These are phyloP conservation scores for Thelonectria blattea DNA, from an alignment of 2,329 filamentous ascomycete species.

Conservation along the genomic window DNA sequence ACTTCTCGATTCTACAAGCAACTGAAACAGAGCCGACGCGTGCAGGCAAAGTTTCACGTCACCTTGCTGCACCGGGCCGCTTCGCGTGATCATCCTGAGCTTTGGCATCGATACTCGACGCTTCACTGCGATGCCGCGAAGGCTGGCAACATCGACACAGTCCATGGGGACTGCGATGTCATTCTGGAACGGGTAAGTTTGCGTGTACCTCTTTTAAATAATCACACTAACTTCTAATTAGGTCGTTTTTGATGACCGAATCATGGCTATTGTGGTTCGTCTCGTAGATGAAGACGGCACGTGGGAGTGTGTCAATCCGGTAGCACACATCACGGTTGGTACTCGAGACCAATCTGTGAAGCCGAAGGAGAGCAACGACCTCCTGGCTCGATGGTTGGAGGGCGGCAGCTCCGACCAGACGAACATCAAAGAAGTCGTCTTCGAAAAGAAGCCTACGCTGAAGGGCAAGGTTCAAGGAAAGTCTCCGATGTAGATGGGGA, in stretches of 20 bases:
- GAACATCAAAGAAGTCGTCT: slow-evolving; percentile 54
- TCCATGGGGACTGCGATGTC: slow-evolving; percentile 69
- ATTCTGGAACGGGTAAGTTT: slow-evolving; percentile 62
- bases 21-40: slow-evolving; percentile 72
- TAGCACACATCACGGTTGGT: slow-evolving; percentile 89
- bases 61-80: slow-evolving; percentile 85
- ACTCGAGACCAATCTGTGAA: slow-evolving; percentile 78
- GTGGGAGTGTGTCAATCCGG: slow-evolving; percentile 76
- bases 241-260: slow-evolving; percentile 81
- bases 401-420: slow-evolving; percentile 52
- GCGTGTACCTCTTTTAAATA: background rate
- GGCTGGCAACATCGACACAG: slow-evolving; percentile 36
- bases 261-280: slow-evolving; percentile 92
- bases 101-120: slow-evolving; percentile 78
- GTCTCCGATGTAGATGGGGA: slow-evolving; percentile 50
- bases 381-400: slow-evolving; percentile 78
- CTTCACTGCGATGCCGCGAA: slow-evolving; percentile 58
- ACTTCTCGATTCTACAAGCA: slow-evolving; percentile 69
- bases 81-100: slow-evolving; percentile 63
- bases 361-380: slow-evolving; percentile 90
- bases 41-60: slow-evolving; percentile 90
- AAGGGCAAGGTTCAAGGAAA: slow-evolving; percentile 57
- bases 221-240: slow-evolving; percentile 38
- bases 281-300: slow-evolving; percentile 61
- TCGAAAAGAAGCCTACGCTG: slow-evolving; percentile 56